Evolutionary conservation across 75 land plant genomes (phyloP), one percentile per base, ranked within the genome.

Genomic region (Pinus albicaulis): DNA sequence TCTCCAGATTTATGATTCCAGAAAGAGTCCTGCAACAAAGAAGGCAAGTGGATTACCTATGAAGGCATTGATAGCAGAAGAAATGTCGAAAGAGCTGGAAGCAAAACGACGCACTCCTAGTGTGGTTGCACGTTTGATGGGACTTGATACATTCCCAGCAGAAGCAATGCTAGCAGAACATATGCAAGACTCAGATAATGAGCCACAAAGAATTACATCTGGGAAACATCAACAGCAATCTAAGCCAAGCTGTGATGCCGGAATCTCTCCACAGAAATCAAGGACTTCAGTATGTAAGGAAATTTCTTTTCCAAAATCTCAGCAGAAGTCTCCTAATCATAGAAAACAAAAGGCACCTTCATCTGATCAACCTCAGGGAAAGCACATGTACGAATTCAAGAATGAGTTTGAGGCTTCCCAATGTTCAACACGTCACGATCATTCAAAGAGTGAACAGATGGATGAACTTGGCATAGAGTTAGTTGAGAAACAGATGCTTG

Each of bases 111-210:
- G 86, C 3, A 78, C 89, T 48, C 90, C 95, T 4, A 86, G 89
- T 73, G 85, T 98, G 23, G 87, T 98, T 60, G 99, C 99, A 11
- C 87, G 89, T 59, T 82, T 98, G 73, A 95, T 98, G 99, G 99
- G 99, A 16, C 84, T 95, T 65, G 93, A 95, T 59, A 72, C 92
- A 11, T 69, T 92, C 28, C 90, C 99, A 2, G n/a, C 77, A 57
- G 84, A 76, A 64, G 61, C 62, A 28, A 41, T 81, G 48, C 17
- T 20, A 55, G 64, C 44, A 71, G 76, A 76, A 75, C 80, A 78
- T 41, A 80, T 62, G n/a, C 80, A 75, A 72, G 74, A 70, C 23
- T 28, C 36, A 6, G 80, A 69, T 5, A 69, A 13, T 59, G 16
- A 22, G 60, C 55, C 62, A 31, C 69, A 71, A 36, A 79, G 44